phyloP scores from a whole-genome alignment of 108 stramenopile species.

The Fragilariopsis cylindrus region DNA sequence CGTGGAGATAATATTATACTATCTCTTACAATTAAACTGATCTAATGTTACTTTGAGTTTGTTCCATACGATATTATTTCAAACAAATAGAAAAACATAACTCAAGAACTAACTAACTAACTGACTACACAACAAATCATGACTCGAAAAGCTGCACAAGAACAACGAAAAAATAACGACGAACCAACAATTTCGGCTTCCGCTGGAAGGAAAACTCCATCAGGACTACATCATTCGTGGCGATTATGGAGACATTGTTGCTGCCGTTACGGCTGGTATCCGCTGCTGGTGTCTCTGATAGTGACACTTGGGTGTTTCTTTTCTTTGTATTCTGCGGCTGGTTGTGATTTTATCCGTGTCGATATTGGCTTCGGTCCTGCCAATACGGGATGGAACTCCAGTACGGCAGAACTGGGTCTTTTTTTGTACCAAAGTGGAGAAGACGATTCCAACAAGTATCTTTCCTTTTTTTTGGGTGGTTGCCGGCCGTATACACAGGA shows the following conservation, averaged over 20 bases:
- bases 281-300: constrained; percentile 69
- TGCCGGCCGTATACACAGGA: constrained; percentile 53
- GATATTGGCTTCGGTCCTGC: constrained; percentile 70
- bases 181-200: too few relatives aligned
- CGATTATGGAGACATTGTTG: constrained; percentile 68
- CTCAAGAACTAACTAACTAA: too few relatives aligned
- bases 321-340: constrained; percentile 63
- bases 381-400: constrained; percentile 64
- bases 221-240: constrained; percentile 48
- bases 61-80: too few relatives aligned
- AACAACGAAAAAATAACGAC: too few relatives aligned
- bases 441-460: constrained; percentile 19
- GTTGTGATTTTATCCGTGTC: constrained; percentile 73
- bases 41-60: too few relatives aligned
- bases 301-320: constrained; percentile 59
- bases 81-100: too few relatives aligned
- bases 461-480: constrained; percentile 35
- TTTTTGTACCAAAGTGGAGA: constrained; percentile 41
- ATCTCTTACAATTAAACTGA: too few relatives aligned
- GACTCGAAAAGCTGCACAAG: too few relatives aligned
- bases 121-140: too few relatives aligned
- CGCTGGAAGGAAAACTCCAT: constrained; percentile 5
- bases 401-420: constrained; percentile 31
- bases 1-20: too few relatives aligned
- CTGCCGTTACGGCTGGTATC: constrained; percentile 80